phyloP scores from a whole-genome alignment of 441 rosid genomes.

The Gossypium trilobum region DNA sequence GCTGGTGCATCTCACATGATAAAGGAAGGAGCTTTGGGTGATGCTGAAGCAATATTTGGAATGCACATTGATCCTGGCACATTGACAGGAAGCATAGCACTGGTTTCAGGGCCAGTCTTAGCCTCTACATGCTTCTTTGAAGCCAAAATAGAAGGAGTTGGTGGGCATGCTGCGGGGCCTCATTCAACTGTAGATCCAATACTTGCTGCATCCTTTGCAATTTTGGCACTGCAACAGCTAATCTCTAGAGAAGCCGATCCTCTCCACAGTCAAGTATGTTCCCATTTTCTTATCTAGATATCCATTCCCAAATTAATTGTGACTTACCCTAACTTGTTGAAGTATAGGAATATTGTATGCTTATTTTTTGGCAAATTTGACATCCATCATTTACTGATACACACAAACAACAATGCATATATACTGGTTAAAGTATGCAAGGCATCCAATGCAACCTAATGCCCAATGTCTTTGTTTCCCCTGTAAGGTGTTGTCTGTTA shows the following conservation, averaged over 20 bases:
- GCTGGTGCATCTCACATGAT: slow-evolving; percentile 78
- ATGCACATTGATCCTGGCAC: slow-evolving; percentile 37
- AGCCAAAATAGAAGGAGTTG: slow-evolving; percentile 47
- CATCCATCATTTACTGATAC: neutral
- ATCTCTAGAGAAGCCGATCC: slow-evolving; percentile 75
- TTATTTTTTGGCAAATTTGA: neutral
- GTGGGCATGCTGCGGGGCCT: slow-evolving; percentile 53
- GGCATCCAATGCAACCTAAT: slow-evolving; percentile 3
- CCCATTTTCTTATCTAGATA: slow-evolving; percentile 5
- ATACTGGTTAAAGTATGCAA: neutral
- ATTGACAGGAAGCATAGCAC: slow-evolving; percentile 48
- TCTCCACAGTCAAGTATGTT: slow-evolving; percentile 39
- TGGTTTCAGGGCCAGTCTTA: slow-evolving; percentile 45
- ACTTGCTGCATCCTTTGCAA: slow-evolving; percentile 51
- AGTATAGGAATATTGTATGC: neutral
- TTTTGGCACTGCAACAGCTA: slow-evolving; percentile 67
- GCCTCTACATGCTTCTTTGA: slow-evolving; percentile 50
- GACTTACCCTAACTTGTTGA: neutral
- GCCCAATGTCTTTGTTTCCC: slow-evolving; percentile 9
- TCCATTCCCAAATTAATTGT: neutral
- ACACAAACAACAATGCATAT: slow-evolving; percentile 5
- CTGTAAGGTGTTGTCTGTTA: slow-evolving; percentile 66
- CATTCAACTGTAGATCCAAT: slow-evolving; percentile 47
- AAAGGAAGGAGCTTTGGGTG: slow-evolving; percentile 71
- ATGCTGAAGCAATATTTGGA: slow-evolving; percentile 69